Evolutionary conservation across 306 rosid species (phyloP).

Genomic region (Trifolium dubium): DNA sequence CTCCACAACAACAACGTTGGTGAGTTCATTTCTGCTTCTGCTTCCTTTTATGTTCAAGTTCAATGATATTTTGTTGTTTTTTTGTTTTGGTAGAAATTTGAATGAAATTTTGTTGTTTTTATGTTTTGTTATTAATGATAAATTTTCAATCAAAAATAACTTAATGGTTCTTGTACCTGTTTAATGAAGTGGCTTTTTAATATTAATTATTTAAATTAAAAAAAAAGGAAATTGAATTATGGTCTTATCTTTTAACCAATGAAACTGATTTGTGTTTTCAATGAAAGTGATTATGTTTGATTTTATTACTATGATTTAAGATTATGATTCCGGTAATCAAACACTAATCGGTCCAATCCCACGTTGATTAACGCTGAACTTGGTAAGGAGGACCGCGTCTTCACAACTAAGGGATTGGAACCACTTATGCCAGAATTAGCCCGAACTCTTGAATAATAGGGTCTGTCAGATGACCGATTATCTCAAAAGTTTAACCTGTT

Average conservation of each 20-base stretch:
- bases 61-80: background rate
- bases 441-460: no score
- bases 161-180: conserved; percentile 25
- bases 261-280: conserved; percentile 21
- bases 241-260: conserved; percentile 31
- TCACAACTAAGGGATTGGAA: no score
- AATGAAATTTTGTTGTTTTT: background rate
- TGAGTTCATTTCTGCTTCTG: conserved; percentile 41
- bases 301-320: conserved; percentile 36
- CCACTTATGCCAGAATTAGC: no score
- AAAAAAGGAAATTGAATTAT: background rate
- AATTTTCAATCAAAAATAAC: background rate
- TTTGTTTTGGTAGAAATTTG: no score
- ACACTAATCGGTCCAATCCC: no score
- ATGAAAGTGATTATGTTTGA: conserved; percentile 22
- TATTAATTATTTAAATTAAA: background rate
- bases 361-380: no score
- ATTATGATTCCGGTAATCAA: no score
- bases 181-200: conserved; percentile 18
- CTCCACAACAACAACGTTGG: conserved; percentile 33
- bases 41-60: background rate
- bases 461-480: no score
- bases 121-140: no score
- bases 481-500: no score
- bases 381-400: no score